Conservation (phyloP, 768 basidiomycete genomes). For the Tremella yokohamensis region DNA sequence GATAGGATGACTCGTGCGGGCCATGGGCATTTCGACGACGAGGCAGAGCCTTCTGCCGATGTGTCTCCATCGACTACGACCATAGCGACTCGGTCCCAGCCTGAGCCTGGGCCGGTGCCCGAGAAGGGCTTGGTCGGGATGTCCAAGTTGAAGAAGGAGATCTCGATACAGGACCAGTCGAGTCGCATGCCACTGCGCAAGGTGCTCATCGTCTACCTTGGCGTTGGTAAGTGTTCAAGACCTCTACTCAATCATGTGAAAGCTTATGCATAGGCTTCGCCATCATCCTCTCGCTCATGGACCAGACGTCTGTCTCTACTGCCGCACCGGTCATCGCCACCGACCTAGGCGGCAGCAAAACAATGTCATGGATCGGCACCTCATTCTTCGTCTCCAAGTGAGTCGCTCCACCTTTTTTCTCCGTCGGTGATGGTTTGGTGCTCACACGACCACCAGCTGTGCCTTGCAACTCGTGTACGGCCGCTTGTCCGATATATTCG, state of each 20-base stretch:
- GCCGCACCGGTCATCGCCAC: slow-evolving; percentile 34
- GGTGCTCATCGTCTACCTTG: slow-evolving; percentile 40
- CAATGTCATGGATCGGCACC: slow-evolving; percentile 46
- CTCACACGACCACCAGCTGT: slow-evolving; percentile 19
- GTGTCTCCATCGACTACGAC: no score
- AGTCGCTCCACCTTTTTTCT: slow-evolving; percentile 8
- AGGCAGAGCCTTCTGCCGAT: no score
- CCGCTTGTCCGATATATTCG: slow-evolving; percentile 52
- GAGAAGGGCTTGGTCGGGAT: no score
- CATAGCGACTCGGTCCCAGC: no score
- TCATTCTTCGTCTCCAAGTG: slow-evolving; percentile 44
- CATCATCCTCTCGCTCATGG: slow-evolving; percentile 43
- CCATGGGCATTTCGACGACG: no score
- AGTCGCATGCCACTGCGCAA: slow-evolving; percentile 25
- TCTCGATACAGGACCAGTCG: slow-evolving; percentile 31
- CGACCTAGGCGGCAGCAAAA: slow-evolving; percentile 29
- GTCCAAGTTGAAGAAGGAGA: slow-evolving; percentile 6
- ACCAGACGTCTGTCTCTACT: slow-evolving; percentile 34
- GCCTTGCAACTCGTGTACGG: slow-evolving; percentile 46
- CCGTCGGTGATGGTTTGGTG: background rate
- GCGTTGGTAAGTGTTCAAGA: slow-evolving; percentile 20
- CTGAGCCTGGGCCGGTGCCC: no score
- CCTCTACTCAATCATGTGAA: background rate
- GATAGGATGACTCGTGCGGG: no score
- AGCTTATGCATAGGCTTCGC: slow-evolving; percentile 22